Evolutionary conservation across 345 rosid species (phyloP).

Genomic region (Salix caprea): DNA sequence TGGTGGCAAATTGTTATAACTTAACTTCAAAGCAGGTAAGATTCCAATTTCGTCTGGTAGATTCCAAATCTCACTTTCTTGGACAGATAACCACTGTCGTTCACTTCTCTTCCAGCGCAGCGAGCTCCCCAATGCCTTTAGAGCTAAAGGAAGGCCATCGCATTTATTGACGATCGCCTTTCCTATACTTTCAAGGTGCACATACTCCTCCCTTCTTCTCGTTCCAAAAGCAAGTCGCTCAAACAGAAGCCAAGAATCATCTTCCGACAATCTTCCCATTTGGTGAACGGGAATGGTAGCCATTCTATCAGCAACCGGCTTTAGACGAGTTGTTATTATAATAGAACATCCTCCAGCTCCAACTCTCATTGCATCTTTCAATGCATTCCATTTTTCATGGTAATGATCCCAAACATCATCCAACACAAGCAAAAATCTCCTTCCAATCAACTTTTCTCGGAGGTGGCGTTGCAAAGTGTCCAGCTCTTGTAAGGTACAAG

Average conservation of each 20-base stretch:
- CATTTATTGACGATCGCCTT: constrained; percentile 7
- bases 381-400: not conserved
- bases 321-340: not conserved
- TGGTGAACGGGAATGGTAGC: not conserved
- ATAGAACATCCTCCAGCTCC: constrained; percentile 3
- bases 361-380: not conserved
- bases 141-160: constrained; percentile 14
- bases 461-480: constrained; percentile 4
- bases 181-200: constrained; percentile 4
- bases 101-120: not conserved
- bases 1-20: not conserved
- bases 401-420: constrained; percentile 9
- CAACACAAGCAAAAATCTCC: constrained; percentile 4
- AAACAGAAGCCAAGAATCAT: constrained; percentile 15
- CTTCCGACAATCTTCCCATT: constrained; percentile 1
- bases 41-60: not conserved
- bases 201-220: not conserved
- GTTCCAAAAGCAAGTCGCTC: not conserved
- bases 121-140: constrained; percentile 8
- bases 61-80: too few species aligned
- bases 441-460: not conserved
- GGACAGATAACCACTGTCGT: too few species aligned
- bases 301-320: constrained; percentile 1
- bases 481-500: not conserved
- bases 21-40: not conserved